These are phyloP conservation scores for Geotrichum bryndzae DNA, from an alignment of 1,139 yeast genomes.

Conservation along the genomic window DNA sequence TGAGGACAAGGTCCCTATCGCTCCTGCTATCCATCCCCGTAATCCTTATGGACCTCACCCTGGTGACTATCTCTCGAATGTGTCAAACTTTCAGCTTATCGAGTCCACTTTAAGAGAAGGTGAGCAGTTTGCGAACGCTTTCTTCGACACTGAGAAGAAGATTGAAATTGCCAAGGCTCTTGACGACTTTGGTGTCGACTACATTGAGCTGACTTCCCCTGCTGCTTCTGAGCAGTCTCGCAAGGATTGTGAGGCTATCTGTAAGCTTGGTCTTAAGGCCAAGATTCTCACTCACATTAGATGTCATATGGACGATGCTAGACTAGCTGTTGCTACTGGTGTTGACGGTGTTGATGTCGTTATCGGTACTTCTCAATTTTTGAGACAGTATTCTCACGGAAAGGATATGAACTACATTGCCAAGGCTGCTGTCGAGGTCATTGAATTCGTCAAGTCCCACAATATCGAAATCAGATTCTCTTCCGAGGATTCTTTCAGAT, in stretches of 20 bases:
- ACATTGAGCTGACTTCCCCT: conserved; percentile 94
- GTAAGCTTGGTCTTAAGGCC: conserved; percentile 93
- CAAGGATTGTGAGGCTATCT: conserved; percentile 93
- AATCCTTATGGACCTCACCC: conserved; percentile 98
- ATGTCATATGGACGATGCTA: conserved; percentile 98
- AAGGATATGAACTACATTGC: conserved; percentile 98
- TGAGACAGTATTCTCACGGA: conserved; percentile 93
- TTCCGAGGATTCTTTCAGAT: conserved; percentile 95
- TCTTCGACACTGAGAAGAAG: conserved; percentile 90
- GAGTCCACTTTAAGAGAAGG: conserved; percentile 97
- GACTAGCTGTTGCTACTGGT: conserved; percentile 95
- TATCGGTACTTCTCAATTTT: conserved; percentile 93
- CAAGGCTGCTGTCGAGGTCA: conserved; percentile 91
- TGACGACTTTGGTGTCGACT: conserved; percentile 97
- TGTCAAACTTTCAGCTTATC: conserved; percentile 79
- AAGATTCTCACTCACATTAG: conserved; percentile 88
- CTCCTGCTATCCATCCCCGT: conserved; percentile 23
- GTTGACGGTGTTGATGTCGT: conserved; percentile 99
- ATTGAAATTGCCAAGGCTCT: conserved; percentile 96
- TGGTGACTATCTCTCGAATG: conserved; percentile 85
- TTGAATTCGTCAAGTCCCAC: conserved; percentile 94
- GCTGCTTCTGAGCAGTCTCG: conserved; percentile 95
- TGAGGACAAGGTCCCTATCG: conserved; percentile 15
- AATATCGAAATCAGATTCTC: conserved; percentile 96
- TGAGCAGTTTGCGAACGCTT: conserved; percentile 97